Percentiles rank a stretch among this genome's conserved stretches.
These are phyloP conservation scores for Pythium aquatile DNA, from an alignment of 352 stramenopile species.

Conservation along the genomic window DNA sequence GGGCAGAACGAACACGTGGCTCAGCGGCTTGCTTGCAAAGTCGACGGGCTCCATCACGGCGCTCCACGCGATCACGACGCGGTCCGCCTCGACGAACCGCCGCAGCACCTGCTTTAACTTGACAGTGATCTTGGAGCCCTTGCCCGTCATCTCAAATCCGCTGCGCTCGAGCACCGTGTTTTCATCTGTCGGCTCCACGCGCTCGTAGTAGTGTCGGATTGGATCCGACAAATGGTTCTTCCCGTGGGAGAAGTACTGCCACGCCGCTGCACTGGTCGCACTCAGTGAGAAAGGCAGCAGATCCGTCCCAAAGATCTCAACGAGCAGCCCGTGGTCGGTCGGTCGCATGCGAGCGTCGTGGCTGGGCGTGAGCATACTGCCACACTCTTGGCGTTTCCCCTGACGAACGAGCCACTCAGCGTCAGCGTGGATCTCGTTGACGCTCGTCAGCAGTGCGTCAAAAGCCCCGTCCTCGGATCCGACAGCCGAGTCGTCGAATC, in stretches of 20 bases:
- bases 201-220: constrained; percentile 12
- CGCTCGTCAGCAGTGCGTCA: constrained; percentile 1
- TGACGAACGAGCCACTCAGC: not conserved
- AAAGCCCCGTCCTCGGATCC: not conserved
- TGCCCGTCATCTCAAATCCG: constrained; percentile 47
- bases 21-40: constrained; percentile 41
- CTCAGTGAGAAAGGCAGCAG: constrained; percentile 11
- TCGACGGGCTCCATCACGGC: constrained; percentile 51
- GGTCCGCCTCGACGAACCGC: constrained; percentile 41
- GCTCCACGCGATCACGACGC: constrained; percentile 50
- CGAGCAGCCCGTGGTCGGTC: constrained; percentile 3
- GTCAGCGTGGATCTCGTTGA: constrained; percentile 11
- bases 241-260: constrained; percentile 14
- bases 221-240: constrained; percentile 13
- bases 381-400: too few relatives aligned
- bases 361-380: too few relatives aligned
- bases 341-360: constrained; percentile 4
- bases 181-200: constrained; percentile 17
- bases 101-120: constrained; percentile 46
- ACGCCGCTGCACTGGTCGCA: constrained; percentile 11
- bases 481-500: not conserved
- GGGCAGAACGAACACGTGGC: constrained; percentile 41
- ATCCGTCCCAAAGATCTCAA: constrained; percentile 15
- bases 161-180: constrained; percentile 61
- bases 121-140: constrained; percentile 43